Conservation (phyloP, 208 protist genomes). For the Acanthamoeba triangularis region DNA sequence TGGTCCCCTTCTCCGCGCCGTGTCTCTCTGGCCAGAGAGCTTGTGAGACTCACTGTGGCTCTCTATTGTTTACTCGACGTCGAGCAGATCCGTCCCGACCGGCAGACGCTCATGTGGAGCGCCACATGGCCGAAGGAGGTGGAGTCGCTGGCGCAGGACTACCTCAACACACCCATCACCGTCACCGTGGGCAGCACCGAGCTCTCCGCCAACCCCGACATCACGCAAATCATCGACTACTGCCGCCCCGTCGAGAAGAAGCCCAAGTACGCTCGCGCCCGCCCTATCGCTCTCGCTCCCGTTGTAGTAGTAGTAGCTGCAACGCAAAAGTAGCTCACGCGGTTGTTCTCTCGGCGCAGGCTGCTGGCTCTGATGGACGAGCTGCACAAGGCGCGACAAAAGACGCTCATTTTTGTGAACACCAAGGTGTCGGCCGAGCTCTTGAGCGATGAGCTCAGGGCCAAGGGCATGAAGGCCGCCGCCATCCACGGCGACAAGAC, state of each 20-base stretch:
- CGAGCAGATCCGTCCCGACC: conserved; percentile 88
- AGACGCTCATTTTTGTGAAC: conserved; percentile 96
- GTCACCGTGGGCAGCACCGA: conserved; percentile 90
- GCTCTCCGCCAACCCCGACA: conserved; percentile 84
- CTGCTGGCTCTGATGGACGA: conserved; percentile 70
- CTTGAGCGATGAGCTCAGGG: conserved; percentile 92
- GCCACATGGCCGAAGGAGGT: conserved; percentile 94
- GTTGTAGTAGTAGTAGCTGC: neutral
- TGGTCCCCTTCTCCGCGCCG: neutral
- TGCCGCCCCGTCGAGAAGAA: conserved; percentile 78
- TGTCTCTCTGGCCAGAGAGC: neutral
- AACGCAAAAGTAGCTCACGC: neutral
- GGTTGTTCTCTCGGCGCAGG: neutral
- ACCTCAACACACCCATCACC: conserved; percentile 90
- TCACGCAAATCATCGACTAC: conserved; percentile 87
- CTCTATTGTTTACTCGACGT: too few relatives aligned
- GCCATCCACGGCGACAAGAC: conserved; percentile 93
- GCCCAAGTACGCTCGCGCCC: conserved; percentile 11
- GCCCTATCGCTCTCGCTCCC: neutral
- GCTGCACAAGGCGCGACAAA: conserved; percentile 85
- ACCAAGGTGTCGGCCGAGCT: conserved; percentile 95
- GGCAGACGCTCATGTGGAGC: conserved; percentile 95
- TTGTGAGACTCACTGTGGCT: neutral
- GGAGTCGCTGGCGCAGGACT: conserved; percentile 89
- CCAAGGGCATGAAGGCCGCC: neutral